Conservation (phyloP, 345 rosid genomes). For the Rhodamnia argentea region DNA sequence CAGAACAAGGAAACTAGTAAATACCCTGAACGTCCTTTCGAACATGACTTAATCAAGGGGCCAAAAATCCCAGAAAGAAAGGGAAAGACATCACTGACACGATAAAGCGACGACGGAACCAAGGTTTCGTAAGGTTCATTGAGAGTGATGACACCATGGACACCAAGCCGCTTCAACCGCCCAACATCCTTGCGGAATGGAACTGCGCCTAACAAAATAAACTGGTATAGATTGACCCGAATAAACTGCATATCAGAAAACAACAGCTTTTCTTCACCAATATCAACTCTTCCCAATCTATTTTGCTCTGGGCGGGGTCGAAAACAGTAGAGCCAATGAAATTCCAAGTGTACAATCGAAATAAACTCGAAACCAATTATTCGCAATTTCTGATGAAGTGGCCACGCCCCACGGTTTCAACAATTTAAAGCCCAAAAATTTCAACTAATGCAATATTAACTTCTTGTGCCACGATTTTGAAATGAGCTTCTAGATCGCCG, state of each 20-base stretch:
- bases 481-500: background rate
- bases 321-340: background rate
- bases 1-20: background rate
- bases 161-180: conserved; percentile 56
- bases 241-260: background rate
- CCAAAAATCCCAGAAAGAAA: background rate
- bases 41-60: background rate
- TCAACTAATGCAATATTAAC: background rate
- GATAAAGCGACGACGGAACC: conserved; percentile 57
- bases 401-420: background rate
- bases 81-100: conserved; percentile 20
- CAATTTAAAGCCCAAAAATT: background rate
- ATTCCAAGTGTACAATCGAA: background rate
- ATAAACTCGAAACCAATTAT: background rate
- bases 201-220: conserved; percentile 69
- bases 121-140: conserved; percentile 77
- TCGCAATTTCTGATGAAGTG: background rate
- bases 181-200: conserved; percentile 82
- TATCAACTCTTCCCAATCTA: background rate
- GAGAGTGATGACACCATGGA: conserved; percentile 67
- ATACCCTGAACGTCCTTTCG: background rate
- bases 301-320: background rate
- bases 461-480: background rate
- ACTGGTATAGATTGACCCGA: conserved; percentile 16
- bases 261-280: background rate